phyloP scores from a whole-genome alignment of 2,329 filamentous ascomycete genomes.

The Coniochaeta sp. region DNA sequence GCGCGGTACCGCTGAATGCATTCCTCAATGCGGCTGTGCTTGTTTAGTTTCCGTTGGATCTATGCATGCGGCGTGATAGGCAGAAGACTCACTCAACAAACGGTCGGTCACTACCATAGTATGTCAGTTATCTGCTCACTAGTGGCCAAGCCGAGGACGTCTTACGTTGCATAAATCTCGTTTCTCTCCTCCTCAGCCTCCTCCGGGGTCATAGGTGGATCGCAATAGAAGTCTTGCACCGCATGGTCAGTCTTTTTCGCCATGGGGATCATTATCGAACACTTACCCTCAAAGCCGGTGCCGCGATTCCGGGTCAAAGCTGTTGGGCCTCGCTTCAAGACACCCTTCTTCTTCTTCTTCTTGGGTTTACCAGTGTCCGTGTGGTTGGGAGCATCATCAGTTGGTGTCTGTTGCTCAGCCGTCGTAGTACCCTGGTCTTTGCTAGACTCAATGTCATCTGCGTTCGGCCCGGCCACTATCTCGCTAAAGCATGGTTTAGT shows the following conservation, averaged over 20 bases:
- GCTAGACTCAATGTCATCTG: neutral
- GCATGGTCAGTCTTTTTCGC: neutral
- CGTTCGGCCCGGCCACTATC: neutral
- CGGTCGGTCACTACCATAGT: slow-evolving; percentile 31
- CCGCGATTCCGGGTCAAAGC: slow-evolving; percentile 35
- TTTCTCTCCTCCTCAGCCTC: slow-evolving; percentile 58
- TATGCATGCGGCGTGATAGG: slow-evolving; percentile 1
- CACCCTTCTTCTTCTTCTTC: slow-evolving; percentile 33
- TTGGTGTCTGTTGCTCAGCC: neutral
- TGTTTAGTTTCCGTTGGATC: slow-evolving; percentile 6
- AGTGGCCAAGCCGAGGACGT: slow-evolving; percentile 6
- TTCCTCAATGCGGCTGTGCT: slow-evolving; percentile 66
- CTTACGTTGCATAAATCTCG: slow-evolving; percentile 60
- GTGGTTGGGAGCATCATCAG: neutral
- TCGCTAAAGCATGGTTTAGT: neutral
- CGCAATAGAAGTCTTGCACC: slow-evolving; percentile 61
- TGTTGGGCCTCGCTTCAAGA: slow-evolving; percentile 28
- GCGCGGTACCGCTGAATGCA: slow-evolving; percentile 77
- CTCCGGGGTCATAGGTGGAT: slow-evolving; percentile 66
- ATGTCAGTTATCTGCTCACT: slow-evolving; percentile 19
- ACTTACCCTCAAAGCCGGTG: slow-evolving; percentile 63
- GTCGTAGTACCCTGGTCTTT: neutral
- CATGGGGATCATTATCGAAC: slow-evolving; percentile 6
- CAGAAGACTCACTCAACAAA: slow-evolving; percentile 55
- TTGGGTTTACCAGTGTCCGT: slow-evolving; percentile 6